Evolutionary conservation across 352 stramenopile species (phyloP).

Genomic region (Poterioochromonas sp.): DNA sequence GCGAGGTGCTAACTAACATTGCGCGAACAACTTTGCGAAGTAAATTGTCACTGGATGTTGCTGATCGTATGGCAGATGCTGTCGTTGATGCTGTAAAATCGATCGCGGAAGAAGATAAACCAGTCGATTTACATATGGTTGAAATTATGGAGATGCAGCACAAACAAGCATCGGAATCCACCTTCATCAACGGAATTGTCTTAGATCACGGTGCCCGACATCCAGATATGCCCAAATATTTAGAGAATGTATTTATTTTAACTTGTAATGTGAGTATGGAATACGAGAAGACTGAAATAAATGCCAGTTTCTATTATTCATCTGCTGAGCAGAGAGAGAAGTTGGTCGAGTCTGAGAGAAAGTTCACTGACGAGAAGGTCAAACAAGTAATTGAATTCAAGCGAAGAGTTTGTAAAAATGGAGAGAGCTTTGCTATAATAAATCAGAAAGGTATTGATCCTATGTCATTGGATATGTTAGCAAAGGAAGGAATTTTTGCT

Average conservation of each 20-base stretch:
- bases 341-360: slow-evolving; percentile 83
- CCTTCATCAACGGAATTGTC: slow-evolving; percentile 83
- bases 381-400: slow-evolving; percentile 97
- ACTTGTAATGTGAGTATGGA: slow-evolving; percentile 98
- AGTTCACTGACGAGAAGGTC: slow-evolving; percentile 90
- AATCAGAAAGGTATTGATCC: slow-evolving; percentile 99
- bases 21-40: slow-evolving; percentile 90
- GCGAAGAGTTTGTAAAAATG: slow-evolving; percentile 89
- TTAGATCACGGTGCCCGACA: slow-evolving; percentile 96
- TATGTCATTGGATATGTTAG: slow-evolving; percentile 95
- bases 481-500: slow-evolving; percentile 97
- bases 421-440: slow-evolving; percentile 96
- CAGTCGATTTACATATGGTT: slow-evolving; percentile 96
- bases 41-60: slow-evolving; percentile 87
- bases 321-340: slow-evolving; percentile 96
- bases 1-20: slow-evolving; percentile 83
- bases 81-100: slow-evolving; percentile 91
- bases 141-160: slow-evolving; percentile 99
- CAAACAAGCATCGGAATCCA: slow-evolving; percentile 81
- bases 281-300: slow-evolving; percentile 99
- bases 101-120: slow-evolving; percentile 58
- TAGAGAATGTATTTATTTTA: slow-evolving; percentile 95
- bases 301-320: slow-evolving; percentile 95
- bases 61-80: slow-evolving; percentile 82
- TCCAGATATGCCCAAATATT: slow-evolving; percentile 92